Conservation (phyloP, 768 basidiomycete genomes). For the Thelephora ganbajun region DNA sequence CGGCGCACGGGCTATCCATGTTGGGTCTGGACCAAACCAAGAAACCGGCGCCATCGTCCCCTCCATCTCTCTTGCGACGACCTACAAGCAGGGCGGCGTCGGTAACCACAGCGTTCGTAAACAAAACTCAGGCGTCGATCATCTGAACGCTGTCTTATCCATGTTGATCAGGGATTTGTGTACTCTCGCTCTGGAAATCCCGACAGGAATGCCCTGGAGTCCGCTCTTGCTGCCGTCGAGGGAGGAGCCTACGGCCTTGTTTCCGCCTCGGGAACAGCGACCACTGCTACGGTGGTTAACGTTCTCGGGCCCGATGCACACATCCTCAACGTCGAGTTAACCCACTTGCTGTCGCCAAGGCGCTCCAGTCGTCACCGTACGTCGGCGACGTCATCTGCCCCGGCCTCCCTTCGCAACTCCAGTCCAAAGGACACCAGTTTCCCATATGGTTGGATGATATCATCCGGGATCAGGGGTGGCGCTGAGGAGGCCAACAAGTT, state of each 20-base stretch:
- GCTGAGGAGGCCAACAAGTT: too few relatives aligned
- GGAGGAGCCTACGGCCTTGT: slow-evolving; percentile 64
- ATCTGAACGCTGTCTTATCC: neutral
- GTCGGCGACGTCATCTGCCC: too few relatives aligned
- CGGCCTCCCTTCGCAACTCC: too few relatives aligned
- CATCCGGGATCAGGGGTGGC: too few relatives aligned
- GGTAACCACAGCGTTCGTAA: slow-evolving; percentile 60
- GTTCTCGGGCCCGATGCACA: too few relatives aligned
- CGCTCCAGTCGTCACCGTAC: too few relatives aligned
- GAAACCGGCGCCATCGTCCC: slow-evolving; percentile 82
- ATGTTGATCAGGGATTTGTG: slow-evolving; percentile 54
- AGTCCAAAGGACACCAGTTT: too few relatives aligned
- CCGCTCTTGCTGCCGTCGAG: slow-evolving; percentile 67
- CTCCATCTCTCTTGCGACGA: slow-evolving; percentile 82
- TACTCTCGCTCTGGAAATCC: slow-evolving; percentile 89
- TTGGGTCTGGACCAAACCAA: slow-evolving; percentile 63
- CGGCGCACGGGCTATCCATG: slow-evolving; percentile 75
- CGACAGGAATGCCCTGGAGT: slow-evolving; percentile 70
- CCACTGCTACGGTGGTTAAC: slow-evolving; percentile 73
- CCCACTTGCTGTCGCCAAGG: too few relatives aligned
- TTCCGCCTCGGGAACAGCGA: slow-evolving; percentile 75
- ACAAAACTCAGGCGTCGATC: neutral
- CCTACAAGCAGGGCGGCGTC: slow-evolving; percentile 71
- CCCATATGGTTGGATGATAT: too few relatives aligned
- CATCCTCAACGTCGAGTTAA: too few relatives aligned